These are phyloP conservation scores for Colletotrichum musicola DNA, from an alignment of 2,329 filamentous ascomycete genomes.

Conservation along the genomic window DNA sequence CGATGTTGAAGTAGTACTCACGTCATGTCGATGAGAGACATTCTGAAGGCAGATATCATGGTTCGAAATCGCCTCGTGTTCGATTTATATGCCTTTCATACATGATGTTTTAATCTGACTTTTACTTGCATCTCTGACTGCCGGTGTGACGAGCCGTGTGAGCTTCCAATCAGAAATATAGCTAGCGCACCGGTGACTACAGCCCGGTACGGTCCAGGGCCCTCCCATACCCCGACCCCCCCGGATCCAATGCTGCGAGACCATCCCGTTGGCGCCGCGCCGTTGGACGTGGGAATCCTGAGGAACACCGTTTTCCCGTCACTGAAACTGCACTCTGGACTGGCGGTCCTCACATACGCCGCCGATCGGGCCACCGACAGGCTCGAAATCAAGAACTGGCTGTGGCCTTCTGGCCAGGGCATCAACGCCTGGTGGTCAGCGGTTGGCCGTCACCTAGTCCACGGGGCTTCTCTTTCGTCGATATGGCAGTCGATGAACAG, in stretches of 20 bases:
- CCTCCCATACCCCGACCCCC: background rate
- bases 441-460: constrained; percentile 61
- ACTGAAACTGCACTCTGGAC: constrained; percentile 63
- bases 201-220: background rate
- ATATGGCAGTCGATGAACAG: constrained; percentile 63
- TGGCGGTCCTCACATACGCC: constrained; percentile 64
- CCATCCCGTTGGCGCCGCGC: constrained; percentile 11
- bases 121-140: background rate
- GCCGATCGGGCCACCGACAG: constrained; percentile 63
- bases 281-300: constrained; percentile 59
- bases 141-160: background rate
- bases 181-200: constrained; percentile 2
- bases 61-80: background rate
- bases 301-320: constrained; percentile 67
- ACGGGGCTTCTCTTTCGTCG: constrained; percentile 57
- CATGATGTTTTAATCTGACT: background rate
- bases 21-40: background rate
- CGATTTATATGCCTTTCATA: background rate
- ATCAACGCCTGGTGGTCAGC: constrained; percentile 72
- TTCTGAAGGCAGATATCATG: background rate
- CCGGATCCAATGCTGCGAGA: background rate
- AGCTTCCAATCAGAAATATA: background rate
- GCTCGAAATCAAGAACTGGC: constrained; percentile 69
- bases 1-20: background rate
- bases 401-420: constrained; percentile 67